Percentiles rank a stretch among this genome's conserved stretches.
Conservation (phyloP, 2,329 filamentous ascomycete species). For the Pseudogymnoascus sp. region DNA sequence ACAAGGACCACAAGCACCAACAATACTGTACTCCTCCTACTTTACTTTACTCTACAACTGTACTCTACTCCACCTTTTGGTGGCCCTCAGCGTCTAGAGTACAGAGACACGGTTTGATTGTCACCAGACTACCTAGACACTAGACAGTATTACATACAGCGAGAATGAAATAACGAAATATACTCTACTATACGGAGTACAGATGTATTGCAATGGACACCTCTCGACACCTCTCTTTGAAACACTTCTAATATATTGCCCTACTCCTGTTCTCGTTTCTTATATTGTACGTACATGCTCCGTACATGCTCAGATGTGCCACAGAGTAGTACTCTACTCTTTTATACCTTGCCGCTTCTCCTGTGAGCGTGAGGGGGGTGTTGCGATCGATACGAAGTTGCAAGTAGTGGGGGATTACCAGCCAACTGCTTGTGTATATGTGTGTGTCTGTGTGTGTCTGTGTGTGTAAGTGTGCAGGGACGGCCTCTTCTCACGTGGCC, state of each 20-base stretch:
- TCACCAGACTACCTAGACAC: background rate
- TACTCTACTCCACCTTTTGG: background rate
- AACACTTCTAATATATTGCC: constrained; percentile 2
- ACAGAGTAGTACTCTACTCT: background rate
- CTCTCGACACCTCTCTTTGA: background rate
- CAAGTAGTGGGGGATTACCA: background rate
- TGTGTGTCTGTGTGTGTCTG: too few species aligned
- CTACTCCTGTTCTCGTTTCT: background rate
- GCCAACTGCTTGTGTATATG: background rate
- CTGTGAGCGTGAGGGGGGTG: background rate
- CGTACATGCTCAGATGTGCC: background rate
- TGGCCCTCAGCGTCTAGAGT: background rate
- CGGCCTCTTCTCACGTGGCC: background rate
- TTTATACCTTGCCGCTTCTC: background rate
- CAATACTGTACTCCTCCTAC: background rate
- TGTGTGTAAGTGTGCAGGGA: background rate
- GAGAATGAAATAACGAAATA: background rate
- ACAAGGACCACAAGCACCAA: background rate
- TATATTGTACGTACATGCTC: background rate
- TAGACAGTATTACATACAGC: constrained; percentile 1
- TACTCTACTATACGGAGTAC: constrained; percentile 3
- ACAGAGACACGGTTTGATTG: constrained; percentile 3
- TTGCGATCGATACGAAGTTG: background rate
- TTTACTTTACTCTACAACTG: background rate
- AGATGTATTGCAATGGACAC: background rate